Percentiles rank a stretch among this genome's conserved stretches.
These are phyloP conservation scores for Penicillium pancosmium DNA, from an alignment of 495 filamentous ascomycete genomes.

Conservation along the genomic window DNA sequence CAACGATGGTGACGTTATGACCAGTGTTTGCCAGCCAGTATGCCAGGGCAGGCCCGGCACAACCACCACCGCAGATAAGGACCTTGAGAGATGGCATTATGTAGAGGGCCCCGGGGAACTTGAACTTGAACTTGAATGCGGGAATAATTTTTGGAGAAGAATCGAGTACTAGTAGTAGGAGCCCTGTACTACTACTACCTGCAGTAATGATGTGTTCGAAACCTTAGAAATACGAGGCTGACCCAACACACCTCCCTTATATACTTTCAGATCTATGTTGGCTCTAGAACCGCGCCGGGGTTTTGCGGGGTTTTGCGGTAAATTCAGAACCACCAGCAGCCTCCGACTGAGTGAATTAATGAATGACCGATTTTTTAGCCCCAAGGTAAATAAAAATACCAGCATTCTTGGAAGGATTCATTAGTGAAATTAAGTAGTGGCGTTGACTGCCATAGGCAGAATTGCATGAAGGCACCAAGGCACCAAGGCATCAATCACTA, in stretches of 20 bases:
- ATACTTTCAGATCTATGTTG: neutral
- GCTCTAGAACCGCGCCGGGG: neutral
- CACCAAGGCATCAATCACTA: conserved; percentile 22
- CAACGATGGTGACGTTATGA: conserved; percentile 43
- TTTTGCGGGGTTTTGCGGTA: conserved; percentile 34
- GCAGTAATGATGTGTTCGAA: no score
- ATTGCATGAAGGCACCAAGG: neutral
- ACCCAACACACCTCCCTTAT: neutral
- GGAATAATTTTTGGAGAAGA: no score
- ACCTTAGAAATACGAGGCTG: neutral
- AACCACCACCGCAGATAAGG: conserved; percentile 26
- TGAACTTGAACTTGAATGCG: no score
- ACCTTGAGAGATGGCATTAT: conserved; percentile 30
- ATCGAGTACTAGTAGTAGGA: no score
- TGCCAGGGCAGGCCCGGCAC: conserved; percentile 46
- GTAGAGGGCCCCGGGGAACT: no score
- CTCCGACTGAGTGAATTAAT: no score
- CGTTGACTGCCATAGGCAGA: neutral
- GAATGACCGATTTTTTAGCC: no score
- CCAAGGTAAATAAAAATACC: neutral
- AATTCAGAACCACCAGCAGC: neutral
- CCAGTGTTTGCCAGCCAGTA: conserved; percentile 38
- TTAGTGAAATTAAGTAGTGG: neutral
- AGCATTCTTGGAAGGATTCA: neutral
- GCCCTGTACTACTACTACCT: no score